Percentiles rank a stretch among this genome's conserved stretches.
phyloP scores from a whole-genome alignment of 805 yeast species.

The Ogataea salicorniae region DNA sequence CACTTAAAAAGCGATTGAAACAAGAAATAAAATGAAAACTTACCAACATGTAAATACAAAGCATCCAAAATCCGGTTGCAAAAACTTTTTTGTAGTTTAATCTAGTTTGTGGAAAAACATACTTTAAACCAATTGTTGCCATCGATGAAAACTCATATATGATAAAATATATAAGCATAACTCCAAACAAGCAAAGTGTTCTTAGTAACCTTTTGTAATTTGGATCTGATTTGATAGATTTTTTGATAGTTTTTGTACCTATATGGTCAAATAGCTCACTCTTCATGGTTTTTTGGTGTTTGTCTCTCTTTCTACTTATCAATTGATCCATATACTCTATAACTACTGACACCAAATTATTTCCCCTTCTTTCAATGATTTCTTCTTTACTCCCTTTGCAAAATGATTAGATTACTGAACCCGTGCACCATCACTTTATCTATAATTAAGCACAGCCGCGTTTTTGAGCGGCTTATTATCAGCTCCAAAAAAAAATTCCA shows the following conservation, averaged over 20 bases:
- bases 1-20: not conserved
- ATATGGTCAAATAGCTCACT: constrained; percentile 20
- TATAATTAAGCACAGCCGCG: too few species aligned
- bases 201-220: constrained; percentile 14
- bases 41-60: constrained; percentile 27
- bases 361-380: too few species aligned
- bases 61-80: constrained; percentile 30
- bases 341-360: too few species aligned
- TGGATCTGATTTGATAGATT: constrained; percentile 3
- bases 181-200: constrained; percentile 17
- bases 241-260: constrained; percentile 13
- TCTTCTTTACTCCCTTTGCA: too few species aligned
- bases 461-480: not conserved
- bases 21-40: constrained; percentile 1
- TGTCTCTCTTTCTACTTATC: too few species aligned
- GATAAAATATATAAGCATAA: constrained; percentile 15
- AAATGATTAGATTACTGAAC: too few species aligned
- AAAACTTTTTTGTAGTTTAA: constrained; percentile 17
- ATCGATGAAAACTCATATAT: constrained; percentile 13
- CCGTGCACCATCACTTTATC: too few species aligned
- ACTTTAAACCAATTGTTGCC: constrained; percentile 13
- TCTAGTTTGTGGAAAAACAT: constrained; percentile 21
- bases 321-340: too few species aligned
- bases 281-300: constrained; percentile 7
- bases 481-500: too few species aligned